Percentiles rank a stretch among this genome's conserved stretches.
Conservation (phyloP, 2,329 filamentous ascomycete species). For the Colletotrichum abscissum region DNA sequence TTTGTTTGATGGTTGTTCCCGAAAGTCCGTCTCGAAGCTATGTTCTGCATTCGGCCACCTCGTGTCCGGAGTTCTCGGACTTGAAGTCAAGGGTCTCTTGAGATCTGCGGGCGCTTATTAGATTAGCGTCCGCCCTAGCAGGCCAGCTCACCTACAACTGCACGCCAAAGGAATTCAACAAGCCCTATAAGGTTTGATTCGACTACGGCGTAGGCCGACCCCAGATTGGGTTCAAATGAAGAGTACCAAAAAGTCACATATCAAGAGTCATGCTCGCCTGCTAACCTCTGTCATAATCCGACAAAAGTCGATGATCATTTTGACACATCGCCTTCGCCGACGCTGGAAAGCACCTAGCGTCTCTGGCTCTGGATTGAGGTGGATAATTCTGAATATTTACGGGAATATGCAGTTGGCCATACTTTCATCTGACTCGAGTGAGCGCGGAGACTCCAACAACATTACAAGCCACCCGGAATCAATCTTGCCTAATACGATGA, state of each 20-base stretch:
- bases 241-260: too few species aligned
- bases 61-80: constrained; percentile 12
- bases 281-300: not conserved
- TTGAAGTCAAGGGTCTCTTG: not conserved
- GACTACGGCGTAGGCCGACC: not conserved
- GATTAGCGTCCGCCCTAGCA: not conserved
- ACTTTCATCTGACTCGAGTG: too few species aligned
- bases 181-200: too few species aligned
- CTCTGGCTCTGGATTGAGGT: too few species aligned
- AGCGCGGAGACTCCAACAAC: too few species aligned
- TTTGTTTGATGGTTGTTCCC: not conserved
- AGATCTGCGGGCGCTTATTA: not conserved
- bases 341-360: not conserved
- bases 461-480: too few species aligned
- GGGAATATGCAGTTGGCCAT: too few species aligned
- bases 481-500: too few species aligned
- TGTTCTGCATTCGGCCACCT: not conserved
- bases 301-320: not conserved
- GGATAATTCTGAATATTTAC: too few species aligned
- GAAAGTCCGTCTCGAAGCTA: not conserved
- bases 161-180: too few species aligned
- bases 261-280: not conserved
- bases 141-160: too few species aligned
- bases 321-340: not conserved
- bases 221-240: not conserved